These are phyloP conservation scores for Phyllostachys edulis DNA, from an alignment of 176 grass and related monocot species.

Conservation along the genomic window DNA sequence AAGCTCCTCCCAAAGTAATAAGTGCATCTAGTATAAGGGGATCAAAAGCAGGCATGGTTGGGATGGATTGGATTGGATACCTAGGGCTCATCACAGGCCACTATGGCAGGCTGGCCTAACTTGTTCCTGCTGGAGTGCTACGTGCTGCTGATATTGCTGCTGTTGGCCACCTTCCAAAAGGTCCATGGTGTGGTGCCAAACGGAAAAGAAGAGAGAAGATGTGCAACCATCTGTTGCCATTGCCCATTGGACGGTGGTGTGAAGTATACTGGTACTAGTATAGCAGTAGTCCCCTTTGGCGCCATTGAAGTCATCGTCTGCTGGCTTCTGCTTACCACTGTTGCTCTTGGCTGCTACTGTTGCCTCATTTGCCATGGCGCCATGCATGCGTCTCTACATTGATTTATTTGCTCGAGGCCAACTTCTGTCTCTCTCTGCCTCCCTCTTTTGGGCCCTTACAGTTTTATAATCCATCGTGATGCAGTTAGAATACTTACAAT, in stretches of 20 bases:
- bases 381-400: background rate
- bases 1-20: background rate
- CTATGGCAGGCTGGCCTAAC: slow-evolving; percentile 32
- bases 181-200: background rate
- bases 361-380: background rate
- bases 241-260: background rate
- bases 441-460: background rate
- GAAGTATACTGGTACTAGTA: background rate
- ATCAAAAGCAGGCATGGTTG: background rate
- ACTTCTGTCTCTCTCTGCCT: background rate
- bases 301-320: background rate
- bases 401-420: slow-evolving; percentile 1
- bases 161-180: slow-evolving; percentile 28
- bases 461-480: background rate
- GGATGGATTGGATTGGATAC: background rate
- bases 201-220: background rate
- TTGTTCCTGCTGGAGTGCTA: slow-evolving; percentile 1
- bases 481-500: background rate
- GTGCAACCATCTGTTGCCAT: background rate
- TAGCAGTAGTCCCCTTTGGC: background rate
- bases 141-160: background rate
- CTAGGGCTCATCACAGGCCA: background rate
- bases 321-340: background rate
- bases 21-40: background rate
- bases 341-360: background rate